These are phyloP conservation scores for Sporormia fimetaria DNA, from an alignment of 495 filamentous ascomycete genomes.

Conservation along the genomic window DNA sequence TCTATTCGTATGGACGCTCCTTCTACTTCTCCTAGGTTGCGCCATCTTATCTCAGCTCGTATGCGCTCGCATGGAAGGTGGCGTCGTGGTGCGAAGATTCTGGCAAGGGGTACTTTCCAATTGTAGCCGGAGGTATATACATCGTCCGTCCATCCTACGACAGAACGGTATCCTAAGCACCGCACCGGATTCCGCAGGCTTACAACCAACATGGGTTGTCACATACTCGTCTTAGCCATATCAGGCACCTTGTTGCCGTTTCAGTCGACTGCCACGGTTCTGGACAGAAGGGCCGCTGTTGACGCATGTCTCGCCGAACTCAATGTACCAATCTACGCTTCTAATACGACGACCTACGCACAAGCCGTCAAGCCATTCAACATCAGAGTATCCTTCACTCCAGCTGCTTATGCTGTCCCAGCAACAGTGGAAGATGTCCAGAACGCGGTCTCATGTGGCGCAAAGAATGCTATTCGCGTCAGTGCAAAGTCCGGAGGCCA, in stretches of 20 bases:
- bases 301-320: conserved; percentile 9
- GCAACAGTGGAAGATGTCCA: conserved; percentile 46
- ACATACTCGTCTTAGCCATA: conserved; percentile 4
- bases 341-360: conserved; percentile 8
- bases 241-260: conserved; percentile 5
- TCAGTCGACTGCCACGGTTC: conserved; percentile 1
- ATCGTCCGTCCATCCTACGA: too few relatives aligned
- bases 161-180: too few relatives aligned
- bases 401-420: conserved; percentile 53
- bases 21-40: too few relatives aligned
- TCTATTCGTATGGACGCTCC: too few relatives aligned
- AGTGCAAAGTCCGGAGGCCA: conserved; percentile 63
- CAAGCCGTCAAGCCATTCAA: conserved; percentile 44
- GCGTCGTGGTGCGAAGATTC: too few relatives aligned
- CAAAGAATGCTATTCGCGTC: conserved; percentile 44
- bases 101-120: too few relatives aligned
- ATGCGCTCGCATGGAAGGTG: too few relatives aligned
- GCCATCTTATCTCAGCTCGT: too few relatives aligned
- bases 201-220: conserved; percentile 1
- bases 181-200: too few relatives aligned
- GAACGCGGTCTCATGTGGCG: conserved; percentile 48
- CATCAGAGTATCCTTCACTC: conserved; percentile 47
- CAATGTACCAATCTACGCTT: conserved; percentile 3
- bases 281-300: conserved; percentile 10
- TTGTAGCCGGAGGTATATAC: too few relatives aligned